A percentile compares a stretch with the other conserved stretches of the same genome.
Conservation (phyloP, 2,329 filamentous ascomycete species). For the Clarireedia monteithiana region DNA sequence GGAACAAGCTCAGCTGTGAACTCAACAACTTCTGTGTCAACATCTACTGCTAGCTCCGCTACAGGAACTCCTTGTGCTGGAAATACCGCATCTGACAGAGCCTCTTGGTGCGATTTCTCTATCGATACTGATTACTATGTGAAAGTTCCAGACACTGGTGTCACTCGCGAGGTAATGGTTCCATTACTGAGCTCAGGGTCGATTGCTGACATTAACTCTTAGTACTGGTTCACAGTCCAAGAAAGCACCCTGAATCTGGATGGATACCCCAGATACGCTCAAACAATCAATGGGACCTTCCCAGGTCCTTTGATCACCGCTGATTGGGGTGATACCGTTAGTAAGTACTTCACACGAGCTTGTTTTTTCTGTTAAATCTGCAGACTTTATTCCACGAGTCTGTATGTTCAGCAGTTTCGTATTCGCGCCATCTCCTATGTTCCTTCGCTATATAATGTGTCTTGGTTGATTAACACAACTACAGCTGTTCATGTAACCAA, state of each 20-base stretch:
- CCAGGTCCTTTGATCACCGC: conserved; percentile 27
- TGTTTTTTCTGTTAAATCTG: not conserved
- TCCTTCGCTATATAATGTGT: too few species aligned
- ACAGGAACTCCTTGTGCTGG: too few species aligned
- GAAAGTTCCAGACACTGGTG: conserved; percentile 32
- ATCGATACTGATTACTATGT: conserved; percentile 34
- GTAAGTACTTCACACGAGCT: not conserved
- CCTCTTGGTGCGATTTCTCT: conserved; percentile 38
- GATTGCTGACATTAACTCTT: not conserved
- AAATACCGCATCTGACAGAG: conserved; percentile 11
- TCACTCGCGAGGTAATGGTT: conserved; percentile 35
- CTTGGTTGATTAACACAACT: not conserved
- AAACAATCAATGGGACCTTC: conserved; percentile 27
- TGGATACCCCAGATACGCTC: conserved; percentile 20
- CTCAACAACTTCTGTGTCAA: too few species aligned
- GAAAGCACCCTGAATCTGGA: conserved; percentile 21
- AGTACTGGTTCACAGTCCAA: conserved; percentile 14
- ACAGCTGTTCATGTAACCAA: conserved; percentile 27
- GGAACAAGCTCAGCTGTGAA: too few species aligned
- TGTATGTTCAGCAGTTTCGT: too few species aligned
- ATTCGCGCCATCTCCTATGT: too few species aligned
- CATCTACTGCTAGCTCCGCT: too few species aligned
- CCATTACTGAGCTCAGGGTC: not conserved
- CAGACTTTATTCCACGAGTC: too few species aligned
- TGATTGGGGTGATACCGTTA: conserved; percentile 33